Evolutionary conservation across 1,284 basidiomycete genomes (phyloP).

Genomic region (Cerrena zonata): DNA sequence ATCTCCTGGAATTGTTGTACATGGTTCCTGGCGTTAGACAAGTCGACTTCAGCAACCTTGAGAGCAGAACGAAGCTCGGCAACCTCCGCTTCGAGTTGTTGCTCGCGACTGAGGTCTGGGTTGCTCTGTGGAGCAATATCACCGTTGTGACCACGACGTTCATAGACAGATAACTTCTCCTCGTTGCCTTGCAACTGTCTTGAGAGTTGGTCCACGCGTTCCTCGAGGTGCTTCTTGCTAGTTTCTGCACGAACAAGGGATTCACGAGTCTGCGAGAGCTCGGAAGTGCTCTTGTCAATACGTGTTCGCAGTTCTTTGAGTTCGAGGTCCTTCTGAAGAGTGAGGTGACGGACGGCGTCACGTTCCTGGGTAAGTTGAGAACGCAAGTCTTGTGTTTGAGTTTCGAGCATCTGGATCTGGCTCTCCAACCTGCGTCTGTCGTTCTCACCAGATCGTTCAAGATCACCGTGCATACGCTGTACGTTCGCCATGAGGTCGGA

Average conservation of each 20-base stretch:
- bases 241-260: constrained; percentile 71
- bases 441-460: constrained; percentile 77
- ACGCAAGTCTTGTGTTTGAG: constrained; percentile 74
- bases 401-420: constrained; percentile 73
- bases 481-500: constrained; percentile 84
- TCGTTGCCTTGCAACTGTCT: constrained; percentile 70
- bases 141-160: constrained; percentile 50
- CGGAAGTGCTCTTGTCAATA: constrained; percentile 61
- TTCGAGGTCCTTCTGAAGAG: constrained; percentile 78
- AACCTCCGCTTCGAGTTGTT: constrained; percentile 79
- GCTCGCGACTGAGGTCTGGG: constrained; percentile 57
- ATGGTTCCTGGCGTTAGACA: constrained; percentile 63
- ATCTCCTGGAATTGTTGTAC: constrained; percentile 82
- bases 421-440: constrained; percentile 75
- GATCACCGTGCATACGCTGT: constrained; percentile 83
- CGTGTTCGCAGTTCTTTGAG: constrained; percentile 68
- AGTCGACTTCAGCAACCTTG: constrained; percentile 71
- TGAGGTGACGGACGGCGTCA: constrained; percentile 66
- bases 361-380: constrained; percentile 75
- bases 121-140: constrained; percentile 31
- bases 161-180: constrained; percentile 83
- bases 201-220: constrained; percentile 66
- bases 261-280: constrained; percentile 70
- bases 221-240: constrained; percentile 74
- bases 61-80: constrained; percentile 74